These are phyloP conservation scores for Amaranthus palmeri DNA, from an alignment of 148 eudicot species.

Conservation along the genomic window DNA sequence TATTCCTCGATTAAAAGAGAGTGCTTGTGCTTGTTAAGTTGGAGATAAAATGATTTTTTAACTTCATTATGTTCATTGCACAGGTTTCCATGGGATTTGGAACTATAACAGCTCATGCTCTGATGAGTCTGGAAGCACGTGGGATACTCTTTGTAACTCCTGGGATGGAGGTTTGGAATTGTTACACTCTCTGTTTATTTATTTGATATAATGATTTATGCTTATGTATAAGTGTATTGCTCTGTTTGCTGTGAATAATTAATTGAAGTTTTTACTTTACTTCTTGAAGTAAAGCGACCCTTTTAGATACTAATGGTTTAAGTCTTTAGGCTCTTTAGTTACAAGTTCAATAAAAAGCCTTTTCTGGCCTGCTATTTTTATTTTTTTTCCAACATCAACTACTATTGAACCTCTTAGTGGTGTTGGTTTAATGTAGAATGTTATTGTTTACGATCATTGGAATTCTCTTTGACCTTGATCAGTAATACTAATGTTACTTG, in stretches of 20 bases:
- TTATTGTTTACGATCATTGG: no score
- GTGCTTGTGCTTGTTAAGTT: background rate
- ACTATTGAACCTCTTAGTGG: no score
- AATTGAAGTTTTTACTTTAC: background rate
- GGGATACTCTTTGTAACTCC: slow-evolving; percentile 85
- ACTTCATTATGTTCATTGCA: slow-evolving; percentile 14
- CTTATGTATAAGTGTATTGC: background rate
- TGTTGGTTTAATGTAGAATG: no score
- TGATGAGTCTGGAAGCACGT: slow-evolving; percentile 90
- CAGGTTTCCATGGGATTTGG: slow-evolving; percentile 96
- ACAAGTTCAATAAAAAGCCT: no score
- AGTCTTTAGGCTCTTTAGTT: no score
- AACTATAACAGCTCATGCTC: slow-evolving; percentile 72
- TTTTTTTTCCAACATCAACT: no score
- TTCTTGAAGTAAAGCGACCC: background rate
- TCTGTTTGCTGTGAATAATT: background rate
- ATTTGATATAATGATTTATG: background rate
- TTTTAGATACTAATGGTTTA: background rate
- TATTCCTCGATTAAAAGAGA: background rate
- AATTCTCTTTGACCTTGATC: no score
- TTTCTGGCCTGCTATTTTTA: no score
- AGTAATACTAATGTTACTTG: no score
- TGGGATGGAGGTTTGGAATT: slow-evolving; percentile 73
- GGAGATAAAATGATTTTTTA: slow-evolving; percentile 1
- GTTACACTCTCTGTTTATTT: background rate